These are phyloP conservation scores for Scytalidium sp. DNA, from an alignment of 2,329 filamentous ascomycete species.

Conservation along the genomic window DNA sequence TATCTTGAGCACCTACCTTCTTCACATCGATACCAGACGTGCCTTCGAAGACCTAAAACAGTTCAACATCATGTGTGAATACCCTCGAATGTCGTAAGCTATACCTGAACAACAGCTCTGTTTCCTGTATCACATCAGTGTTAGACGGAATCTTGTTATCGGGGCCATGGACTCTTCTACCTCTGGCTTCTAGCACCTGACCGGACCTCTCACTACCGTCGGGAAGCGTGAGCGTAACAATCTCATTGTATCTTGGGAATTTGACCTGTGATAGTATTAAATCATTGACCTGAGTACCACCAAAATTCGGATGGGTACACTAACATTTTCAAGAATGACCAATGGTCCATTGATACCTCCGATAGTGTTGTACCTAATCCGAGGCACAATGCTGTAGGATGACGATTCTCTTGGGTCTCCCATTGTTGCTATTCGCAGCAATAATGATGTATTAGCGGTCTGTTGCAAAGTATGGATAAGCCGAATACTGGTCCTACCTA, in stretches of 20 bases:
- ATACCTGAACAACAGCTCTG: constrained; percentile 91
- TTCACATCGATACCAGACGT: constrained; percentile 98
- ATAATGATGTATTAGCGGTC: not conserved
- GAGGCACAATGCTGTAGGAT: constrained; percentile 53
- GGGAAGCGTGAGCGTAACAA: constrained; percentile 90
- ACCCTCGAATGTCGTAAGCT: constrained; percentile 12
- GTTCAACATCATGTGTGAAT: constrained; percentile 21
- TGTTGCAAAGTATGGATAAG: not conserved
- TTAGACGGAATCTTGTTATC: constrained; percentile 13
- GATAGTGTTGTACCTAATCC: constrained; percentile 96
- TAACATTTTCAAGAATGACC: constrained; percentile 94
- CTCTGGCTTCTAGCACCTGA: constrained; percentile 96
- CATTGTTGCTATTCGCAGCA: constrained; percentile 19
- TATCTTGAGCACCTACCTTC: constrained; percentile 58
- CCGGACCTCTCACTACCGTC: constrained; percentile 93
- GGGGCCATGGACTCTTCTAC: constrained; percentile 44
- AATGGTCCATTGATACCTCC: constrained; percentile 96
- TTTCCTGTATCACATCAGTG: constrained; percentile 56
- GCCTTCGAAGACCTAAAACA: constrained; percentile 85
- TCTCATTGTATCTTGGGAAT: constrained; percentile 96
- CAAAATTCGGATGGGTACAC: constrained; percentile 28
- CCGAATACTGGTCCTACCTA: not conserved
- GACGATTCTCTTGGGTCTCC: constrained; percentile 33
- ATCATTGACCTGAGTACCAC: constrained; percentile 7
- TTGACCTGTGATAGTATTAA: constrained; percentile 67